These are phyloP conservation scores for Dryadomyces sulphureus DNA, from an alignment of 2,329 filamentous ascomycete genomes.

Conservation along the genomic window DNA sequence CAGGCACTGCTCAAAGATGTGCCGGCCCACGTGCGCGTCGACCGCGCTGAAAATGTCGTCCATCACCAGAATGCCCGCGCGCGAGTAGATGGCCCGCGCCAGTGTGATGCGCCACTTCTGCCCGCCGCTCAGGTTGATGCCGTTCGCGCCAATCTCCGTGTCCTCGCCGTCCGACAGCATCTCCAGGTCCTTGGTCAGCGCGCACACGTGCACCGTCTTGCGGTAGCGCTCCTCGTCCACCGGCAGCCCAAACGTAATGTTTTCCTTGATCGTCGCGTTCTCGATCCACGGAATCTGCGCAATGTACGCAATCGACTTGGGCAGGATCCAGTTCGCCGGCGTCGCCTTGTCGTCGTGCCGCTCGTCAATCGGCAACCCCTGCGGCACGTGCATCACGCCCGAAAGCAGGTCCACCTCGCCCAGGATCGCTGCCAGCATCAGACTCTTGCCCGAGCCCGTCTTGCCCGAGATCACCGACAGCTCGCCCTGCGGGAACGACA, in stretches of 20 bases:
- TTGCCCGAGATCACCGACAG: conserved; percentile 63
- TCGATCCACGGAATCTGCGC: conserved; percentile 77
- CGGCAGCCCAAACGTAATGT: conserved; percentile 65
- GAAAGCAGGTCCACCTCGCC: conserved; percentile 58
- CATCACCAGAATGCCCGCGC: conserved; percentile 60
- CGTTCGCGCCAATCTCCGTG: conserved; percentile 73
- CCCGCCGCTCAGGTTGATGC: conserved; percentile 71
- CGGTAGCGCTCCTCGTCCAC: conserved; percentile 53
- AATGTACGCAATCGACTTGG: conserved; percentile 57
- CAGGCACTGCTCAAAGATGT: conserved; percentile 64
- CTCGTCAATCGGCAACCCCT: conserved; percentile 32
- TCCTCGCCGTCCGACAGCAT: conserved; percentile 63
- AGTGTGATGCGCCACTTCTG: conserved; percentile 74
- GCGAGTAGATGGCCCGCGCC: conserved; percentile 65
- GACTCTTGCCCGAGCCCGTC: conserved; percentile 65
- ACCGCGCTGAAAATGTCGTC: conserved; percentile 78
- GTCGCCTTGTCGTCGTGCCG: conserved; percentile 50
- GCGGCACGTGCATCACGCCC: conserved; percentile 44
- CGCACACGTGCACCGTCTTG: conserved; percentile 57
- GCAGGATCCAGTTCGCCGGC: conserved; percentile 51
- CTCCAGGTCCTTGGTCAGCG: conserved; percentile 58
- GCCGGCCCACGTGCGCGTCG: conserved; percentile 66
- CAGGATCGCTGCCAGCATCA: conserved; percentile 58
- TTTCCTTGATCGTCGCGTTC: conserved; percentile 64
- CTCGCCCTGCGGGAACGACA: conserved; percentile 53